Percentiles rank a stretch among this genome's conserved stretches.
These are phyloP conservation scores for Arthrobotrys pseudoclavata DNA, from an alignment of 2,329 filamentous ascomycete genomes.

Conservation along the genomic window DNA sequence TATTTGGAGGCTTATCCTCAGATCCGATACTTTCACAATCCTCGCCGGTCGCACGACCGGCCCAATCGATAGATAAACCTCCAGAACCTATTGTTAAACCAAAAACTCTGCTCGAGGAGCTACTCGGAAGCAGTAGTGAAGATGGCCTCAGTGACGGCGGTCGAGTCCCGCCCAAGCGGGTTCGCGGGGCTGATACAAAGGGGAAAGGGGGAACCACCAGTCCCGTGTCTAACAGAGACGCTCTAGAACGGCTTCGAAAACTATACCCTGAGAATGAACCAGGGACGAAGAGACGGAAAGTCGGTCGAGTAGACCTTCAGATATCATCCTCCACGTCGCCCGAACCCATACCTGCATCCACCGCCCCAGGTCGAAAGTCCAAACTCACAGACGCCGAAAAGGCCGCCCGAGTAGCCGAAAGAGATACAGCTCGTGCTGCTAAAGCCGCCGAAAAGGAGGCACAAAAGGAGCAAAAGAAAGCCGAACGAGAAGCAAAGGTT, in stretches of 20 bases:
- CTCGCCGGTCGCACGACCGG: slow-evolving; percentile 22
- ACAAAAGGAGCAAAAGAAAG: slow-evolving; percentile 74
- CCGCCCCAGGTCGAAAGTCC: slow-evolving; percentile 66
- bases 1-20: slow-evolving; percentile 47
- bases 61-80: not conserved
- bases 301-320: slow-evolving; percentile 31
- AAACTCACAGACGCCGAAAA: slow-evolving; percentile 71
- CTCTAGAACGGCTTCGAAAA: slow-evolving; percentile 12
- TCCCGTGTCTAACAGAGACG: slow-evolving; percentile 17
- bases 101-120: slow-evolving; percentile 16
- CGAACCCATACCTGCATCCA: slow-evolving; percentile 6
- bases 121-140: slow-evolving; percentile 32
- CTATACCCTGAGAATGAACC: slow-evolving; percentile 27
- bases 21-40: slow-evolving; percentile 55
- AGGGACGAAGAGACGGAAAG: slow-evolving; percentile 38
- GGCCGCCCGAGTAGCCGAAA: slow-evolving; percentile 64
- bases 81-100: slow-evolving; percentile 19
- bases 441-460: slow-evolving; percentile 71
- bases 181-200: slow-evolving; percentile 16
- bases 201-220: slow-evolving; percentile 31
- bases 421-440: slow-evolving; percentile 67
- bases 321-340: slow-evolving; percentile 32
- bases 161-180: not conserved
- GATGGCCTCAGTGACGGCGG: slow-evolving; percentile 25
- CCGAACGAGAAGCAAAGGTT: slow-evolving; percentile 75